Evolutionary conservation across 345 rosid genomes (phyloP).

Genomic region (Lepidium aucheri): DNA sequence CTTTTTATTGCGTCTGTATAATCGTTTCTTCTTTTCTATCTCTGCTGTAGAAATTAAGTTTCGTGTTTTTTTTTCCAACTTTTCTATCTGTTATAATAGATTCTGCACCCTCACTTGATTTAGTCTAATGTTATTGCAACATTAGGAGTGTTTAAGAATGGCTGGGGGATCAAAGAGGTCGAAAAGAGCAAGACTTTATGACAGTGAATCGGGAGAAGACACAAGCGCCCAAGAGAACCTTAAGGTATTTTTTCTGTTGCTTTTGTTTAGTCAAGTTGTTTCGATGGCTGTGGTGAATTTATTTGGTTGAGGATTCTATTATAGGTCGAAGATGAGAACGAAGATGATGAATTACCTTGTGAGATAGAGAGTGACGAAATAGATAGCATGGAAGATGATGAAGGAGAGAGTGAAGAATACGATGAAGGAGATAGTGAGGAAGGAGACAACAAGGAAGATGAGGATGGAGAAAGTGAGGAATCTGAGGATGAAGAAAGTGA

Average conservation of each 20-base stretch:
- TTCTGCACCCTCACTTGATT: not conserved
- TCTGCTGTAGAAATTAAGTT: not conserved
- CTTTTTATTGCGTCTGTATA: too few relatives aligned
- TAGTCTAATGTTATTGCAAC: not conserved
- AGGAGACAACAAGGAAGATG: slow-evolving; percentile 18
- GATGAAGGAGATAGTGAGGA: slow-evolving; percentile 12
- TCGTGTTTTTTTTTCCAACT: not conserved
- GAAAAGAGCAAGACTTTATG: slow-evolving; percentile 25
- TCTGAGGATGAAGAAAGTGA: slow-evolving; percentile 39
- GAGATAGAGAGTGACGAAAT: slow-evolving; percentile 19
- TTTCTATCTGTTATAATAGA: not conserved
- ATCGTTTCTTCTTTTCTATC: too few relatives aligned
- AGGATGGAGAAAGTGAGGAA: slow-evolving; percentile 23
- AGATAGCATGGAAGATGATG: slow-evolving; percentile 3
- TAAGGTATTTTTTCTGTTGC: not conserved
- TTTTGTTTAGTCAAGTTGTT: not conserved
- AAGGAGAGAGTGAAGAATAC: slow-evolving; percentile 20
- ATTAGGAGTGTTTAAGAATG: slow-evolving; percentile 19
- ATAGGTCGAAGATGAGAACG: slow-evolving; percentile 11
- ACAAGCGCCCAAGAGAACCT: slow-evolving; percentile 24
- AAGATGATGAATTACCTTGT: not conserved
- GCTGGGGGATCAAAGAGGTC: slow-evolving; percentile 30
- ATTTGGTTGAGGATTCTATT: not conserved
- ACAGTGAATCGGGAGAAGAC: slow-evolving; percentile 31
- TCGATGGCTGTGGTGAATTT: not conserved